phyloP scores from a whole-genome alignment of 2,329 filamentous ascomycete genomes.

The Magnaporthiopsis incrustans region DNA sequence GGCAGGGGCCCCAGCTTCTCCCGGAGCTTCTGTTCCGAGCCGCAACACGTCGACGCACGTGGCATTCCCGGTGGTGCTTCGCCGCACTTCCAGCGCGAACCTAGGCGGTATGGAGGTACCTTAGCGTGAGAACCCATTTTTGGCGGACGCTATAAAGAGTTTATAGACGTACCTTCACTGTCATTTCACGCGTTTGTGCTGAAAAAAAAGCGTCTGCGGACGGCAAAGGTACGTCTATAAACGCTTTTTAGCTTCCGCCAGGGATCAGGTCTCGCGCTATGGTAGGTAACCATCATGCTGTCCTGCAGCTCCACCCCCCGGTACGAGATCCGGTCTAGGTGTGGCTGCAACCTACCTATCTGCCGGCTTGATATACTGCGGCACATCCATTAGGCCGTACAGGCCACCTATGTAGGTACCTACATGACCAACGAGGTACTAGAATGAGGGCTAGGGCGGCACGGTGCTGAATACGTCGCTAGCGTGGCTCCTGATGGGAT shows the following conservation, averaged over 20 bases:
- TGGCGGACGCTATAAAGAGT: no score
- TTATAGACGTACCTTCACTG: no score
- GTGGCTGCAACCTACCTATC: not conserved
- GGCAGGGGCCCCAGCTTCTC: not conserved
- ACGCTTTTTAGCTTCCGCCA: no score
- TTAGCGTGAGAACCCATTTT: no score
- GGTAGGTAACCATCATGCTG: not conserved
- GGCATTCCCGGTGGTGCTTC: not conserved
- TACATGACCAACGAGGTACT: not conserved
- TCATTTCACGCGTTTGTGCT: no score
- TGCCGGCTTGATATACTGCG: not conserved
- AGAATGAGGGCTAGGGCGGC: no score
- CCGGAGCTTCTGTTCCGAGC: not conserved
- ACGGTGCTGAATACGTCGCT: no score
- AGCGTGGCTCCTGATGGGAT: not conserved
- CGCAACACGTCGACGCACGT: not conserved
- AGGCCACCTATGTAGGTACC: no score
- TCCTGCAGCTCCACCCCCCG: not conserved
- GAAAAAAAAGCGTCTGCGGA: no score
- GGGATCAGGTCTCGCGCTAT: no score
- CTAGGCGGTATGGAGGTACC: no score
- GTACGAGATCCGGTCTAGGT: not conserved
- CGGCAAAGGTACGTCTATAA: no score
- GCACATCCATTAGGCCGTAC: not conserved
- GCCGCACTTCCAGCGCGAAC: not conserved